Evolutionary conservation across 768 basidiomycete genomes (phyloP).

Genomic region (Hygrophorus pudorinus): DNA sequence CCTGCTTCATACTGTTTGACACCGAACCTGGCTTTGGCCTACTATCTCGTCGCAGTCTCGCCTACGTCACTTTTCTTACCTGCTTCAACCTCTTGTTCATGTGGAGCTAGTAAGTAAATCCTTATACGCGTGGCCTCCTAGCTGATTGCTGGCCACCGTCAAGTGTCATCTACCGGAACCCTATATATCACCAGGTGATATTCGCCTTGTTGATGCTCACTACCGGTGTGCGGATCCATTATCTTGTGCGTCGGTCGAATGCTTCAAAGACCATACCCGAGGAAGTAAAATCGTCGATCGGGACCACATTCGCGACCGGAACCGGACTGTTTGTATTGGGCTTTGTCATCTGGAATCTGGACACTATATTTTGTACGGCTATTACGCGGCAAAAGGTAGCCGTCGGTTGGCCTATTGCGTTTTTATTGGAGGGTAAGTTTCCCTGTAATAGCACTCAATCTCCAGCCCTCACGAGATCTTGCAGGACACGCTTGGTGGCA

Average conservation of each 20-base stretch:
- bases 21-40: conserved; percentile 39
- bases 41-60: conserved; percentile 25
- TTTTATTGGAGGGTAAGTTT: conserved; percentile 48
- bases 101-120: conserved; percentile 55
- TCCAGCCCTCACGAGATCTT: too few species aligned
- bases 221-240: conserved; percentile 35
- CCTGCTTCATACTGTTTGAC: conserved; percentile 55
- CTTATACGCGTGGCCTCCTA: not conserved
- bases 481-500: too few species aligned
- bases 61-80: conserved; percentile 27
- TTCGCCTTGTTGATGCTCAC: conserved; percentile 52
- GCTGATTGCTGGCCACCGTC: not conserved
- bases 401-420: conserved; percentile 57
- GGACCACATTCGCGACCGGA: conserved; percentile 41
- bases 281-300: conserved; percentile 30
- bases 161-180: conserved; percentile 61
- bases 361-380: conserved; percentile 62
- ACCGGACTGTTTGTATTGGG: conserved; percentile 48
- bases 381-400: conserved; percentile 45
- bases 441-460: too few species aligned
- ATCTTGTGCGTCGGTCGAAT: conserved; percentile 40
- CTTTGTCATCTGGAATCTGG: conserved; percentile 72
- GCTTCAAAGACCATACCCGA: conserved; percentile 29
- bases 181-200: conserved; percentile 70
- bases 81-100: conserved; percentile 55